Conservation (phyloP, 805 yeast genomes). For the Naumovozyma dairenensis region DNA sequence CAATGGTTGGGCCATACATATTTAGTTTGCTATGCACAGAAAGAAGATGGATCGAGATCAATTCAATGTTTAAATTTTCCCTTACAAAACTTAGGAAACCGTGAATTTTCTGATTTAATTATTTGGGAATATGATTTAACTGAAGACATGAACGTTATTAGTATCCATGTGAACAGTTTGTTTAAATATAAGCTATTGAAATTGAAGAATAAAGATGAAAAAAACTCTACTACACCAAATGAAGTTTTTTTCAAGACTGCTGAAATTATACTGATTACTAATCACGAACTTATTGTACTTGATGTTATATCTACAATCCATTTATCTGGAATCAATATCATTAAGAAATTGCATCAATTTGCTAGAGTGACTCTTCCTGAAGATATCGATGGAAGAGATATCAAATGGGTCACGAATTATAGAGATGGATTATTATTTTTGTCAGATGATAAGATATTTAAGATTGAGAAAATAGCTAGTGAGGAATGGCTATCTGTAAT, state of each 20-base stretch:
- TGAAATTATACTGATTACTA: conserved; percentile 20
- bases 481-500: conserved; percentile 13
- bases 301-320: conserved; percentile 22
- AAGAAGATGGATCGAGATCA: conserved; percentile 12
- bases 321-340: conserved; percentile 16
- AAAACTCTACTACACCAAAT: conserved; percentile 3
- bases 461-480: conserved; percentile 7
- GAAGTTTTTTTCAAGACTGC: conserved; percentile 23
- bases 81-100: conserved; percentile 8
- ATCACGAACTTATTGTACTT: conserved; percentile 12
- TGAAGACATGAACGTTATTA: conserved; percentile 4
- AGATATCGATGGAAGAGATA: conserved; percentile 2
- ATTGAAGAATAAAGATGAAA: conserved; percentile 12
- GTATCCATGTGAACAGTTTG: conserved; percentile 19
- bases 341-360: conserved; percentile 19
- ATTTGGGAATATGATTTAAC: conserved; percentile 25
- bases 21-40: conserved; percentile 18
- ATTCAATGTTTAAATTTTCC: conserved; percentile 22
- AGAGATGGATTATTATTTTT: conserved; percentile 20
- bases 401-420: conserved; percentile 21
- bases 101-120: conserved; percentile 10
- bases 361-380: conserved; percentile 10
- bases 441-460: conserved; percentile 13
- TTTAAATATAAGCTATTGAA: conserved; percentile 15
- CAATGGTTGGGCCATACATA: conserved; percentile 28